Evolutionary conservation across 768 basidiomycete genomes (phyloP).

Genomic region (Leccinum longicurvipes): DNA sequence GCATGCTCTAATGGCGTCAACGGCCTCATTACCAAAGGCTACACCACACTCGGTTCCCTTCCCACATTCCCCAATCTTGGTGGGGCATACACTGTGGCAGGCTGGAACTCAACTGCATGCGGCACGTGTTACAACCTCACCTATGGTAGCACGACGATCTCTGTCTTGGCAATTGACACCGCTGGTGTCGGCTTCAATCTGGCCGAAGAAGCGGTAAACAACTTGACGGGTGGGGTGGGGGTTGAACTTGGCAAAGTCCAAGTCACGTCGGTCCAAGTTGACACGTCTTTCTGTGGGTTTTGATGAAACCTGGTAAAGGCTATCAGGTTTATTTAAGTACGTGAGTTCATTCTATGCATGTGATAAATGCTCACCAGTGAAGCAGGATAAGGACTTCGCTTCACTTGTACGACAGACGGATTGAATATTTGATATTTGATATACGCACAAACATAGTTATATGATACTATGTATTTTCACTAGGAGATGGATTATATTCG

Average conservation of each 20-base stretch:
- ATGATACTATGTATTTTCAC: neutral
- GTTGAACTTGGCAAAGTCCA: neutral
- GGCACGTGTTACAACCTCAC: slow-evolving; percentile 30
- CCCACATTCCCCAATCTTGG: neutral
- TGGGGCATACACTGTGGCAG: neutral
- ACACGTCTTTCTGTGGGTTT: neutral
- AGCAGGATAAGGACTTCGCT: neutral
- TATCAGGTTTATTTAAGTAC: neutral
- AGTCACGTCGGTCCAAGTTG: neutral
- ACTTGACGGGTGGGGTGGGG: neutral
- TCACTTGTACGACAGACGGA: neutral
- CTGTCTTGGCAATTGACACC: neutral
- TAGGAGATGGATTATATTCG: neutral
- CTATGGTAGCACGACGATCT: slow-evolving; percentile 12
- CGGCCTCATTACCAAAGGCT: slow-evolving; percentile 30
- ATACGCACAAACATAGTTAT: neutral
- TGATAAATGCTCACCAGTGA: neutral
- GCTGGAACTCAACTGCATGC: neutral
- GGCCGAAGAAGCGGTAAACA: neutral
- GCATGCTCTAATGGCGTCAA: slow-evolving; percentile 34
- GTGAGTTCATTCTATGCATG: neutral
- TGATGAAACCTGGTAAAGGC: neutral
- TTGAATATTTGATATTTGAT: neutral
- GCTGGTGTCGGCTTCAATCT: neutral
- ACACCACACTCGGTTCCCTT: slow-evolving; percentile 27